Evolutionary conservation across 495 filamentous ascomycete species (phyloP), one percentile per base, ranked within the genome.

Genomic region (Penicillium odoratum): DNA sequence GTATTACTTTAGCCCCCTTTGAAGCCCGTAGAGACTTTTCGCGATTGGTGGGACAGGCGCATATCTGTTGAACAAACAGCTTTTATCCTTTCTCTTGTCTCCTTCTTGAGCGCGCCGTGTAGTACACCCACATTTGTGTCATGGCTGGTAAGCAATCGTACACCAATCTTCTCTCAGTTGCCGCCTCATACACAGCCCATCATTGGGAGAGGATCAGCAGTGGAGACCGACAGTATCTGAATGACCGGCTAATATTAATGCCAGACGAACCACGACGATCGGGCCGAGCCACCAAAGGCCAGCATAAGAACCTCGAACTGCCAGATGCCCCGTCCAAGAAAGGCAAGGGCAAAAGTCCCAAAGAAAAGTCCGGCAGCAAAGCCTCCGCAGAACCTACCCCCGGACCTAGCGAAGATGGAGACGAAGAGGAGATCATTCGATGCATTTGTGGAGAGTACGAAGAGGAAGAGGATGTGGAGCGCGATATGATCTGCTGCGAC

Each of bases 271-370:
- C 92, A 55, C 87, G 94, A 74, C 88, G 95, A 68, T 97, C 94
- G 15, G 92, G 92, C 49, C 88, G 94, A 61, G 90, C 93, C 61
- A 98, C 93, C 46, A 97, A 97, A 69, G 94, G 94, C 67, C 91
- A 96, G 63, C 92, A 98, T 75, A 96, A 95, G 70, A 88, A 88
- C 59, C 82, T 88, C 57, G 87, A 93, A 63, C 62, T 83, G 53
- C 78, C 88, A 61, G 87, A 92, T 58, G 72, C 79, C 18, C 67
- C 76, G n/a, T 68, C 77, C 40, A 80, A 83, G 68, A 91, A 88
- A 62, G 71, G 77, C 16, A 90, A 81, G 76, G 78, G 69, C 75
- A 90, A 82, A 79, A 77, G 70, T 61, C 77, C 60, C 72, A 85
- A 69, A 70, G 78, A 76, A 57, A 84, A 84, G 55, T 66, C 66